Conservation (phyloP, 2,329 filamentous ascomycete genomes). For the Alternaria brassicae region DNA sequence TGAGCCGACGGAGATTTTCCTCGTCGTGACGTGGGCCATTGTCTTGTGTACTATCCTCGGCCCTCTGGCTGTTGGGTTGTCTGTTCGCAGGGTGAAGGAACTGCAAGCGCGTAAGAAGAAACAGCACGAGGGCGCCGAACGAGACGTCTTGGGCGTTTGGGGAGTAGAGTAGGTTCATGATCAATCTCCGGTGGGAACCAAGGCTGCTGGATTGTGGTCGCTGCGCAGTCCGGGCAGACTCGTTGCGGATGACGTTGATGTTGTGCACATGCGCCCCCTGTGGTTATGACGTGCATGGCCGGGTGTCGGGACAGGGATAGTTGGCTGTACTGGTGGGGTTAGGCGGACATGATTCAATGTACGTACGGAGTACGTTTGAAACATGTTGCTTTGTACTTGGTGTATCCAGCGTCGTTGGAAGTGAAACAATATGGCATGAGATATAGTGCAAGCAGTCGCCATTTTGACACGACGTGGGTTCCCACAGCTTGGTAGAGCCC, state of each 20-base stretch:
- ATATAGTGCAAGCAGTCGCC: not conserved
- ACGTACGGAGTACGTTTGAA: constrained; percentile 14
- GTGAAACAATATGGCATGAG: constrained; percentile 4
- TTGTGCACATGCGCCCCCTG: not conserved
- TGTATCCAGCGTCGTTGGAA: constrained; percentile 3
- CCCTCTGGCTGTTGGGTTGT: constrained; percentile 59
- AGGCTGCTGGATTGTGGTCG: not conserved
- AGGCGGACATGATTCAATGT: not conserved
- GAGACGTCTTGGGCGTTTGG: constrained; percentile 56
- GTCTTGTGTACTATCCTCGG: constrained; percentile 65
- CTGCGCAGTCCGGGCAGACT: not conserved
- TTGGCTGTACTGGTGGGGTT: not conserved
- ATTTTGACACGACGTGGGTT: constrained; percentile 5
- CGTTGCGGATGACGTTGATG: not conserved
- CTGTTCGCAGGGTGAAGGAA: constrained; percentile 56
- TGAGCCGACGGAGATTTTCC: constrained; percentile 56
- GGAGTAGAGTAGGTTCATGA: constrained; percentile 48
- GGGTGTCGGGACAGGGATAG: constrained; percentile 3
- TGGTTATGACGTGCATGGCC: constrained; percentile 6
- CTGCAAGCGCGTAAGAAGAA: constrained; percentile 48
- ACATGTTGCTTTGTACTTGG: constrained; percentile 4
- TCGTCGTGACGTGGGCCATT: constrained; percentile 64
- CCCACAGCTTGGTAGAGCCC: not conserved
- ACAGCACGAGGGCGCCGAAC: constrained; percentile 40
- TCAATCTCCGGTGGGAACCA: constrained; percentile 7